Conservation (phyloP, 2,329 filamentous ascomycete genomes). For the Fusarium sp. region DNA sequence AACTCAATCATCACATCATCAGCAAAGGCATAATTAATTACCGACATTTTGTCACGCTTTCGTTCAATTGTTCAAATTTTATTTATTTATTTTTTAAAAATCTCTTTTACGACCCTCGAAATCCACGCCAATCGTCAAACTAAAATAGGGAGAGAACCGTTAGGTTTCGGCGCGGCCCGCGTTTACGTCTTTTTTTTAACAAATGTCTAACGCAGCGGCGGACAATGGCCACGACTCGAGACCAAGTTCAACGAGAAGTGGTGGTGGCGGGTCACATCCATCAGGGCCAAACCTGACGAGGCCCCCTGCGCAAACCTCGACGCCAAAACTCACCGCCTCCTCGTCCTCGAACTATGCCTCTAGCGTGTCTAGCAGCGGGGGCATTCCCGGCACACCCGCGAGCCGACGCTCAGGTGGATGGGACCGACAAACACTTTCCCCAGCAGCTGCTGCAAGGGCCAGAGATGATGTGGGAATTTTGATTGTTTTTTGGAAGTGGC, state of each 20-base stretch:
- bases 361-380: constrained; percentile 38
- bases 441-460: constrained; percentile 33
- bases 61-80: background rate
- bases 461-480: constrained; percentile 31
- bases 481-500: no score
- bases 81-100: background rate
- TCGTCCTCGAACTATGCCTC: constrained; percentile 37
- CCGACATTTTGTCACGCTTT: background rate
- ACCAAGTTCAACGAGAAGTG: constrained; percentile 12
- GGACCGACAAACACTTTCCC: constrained; percentile 38
- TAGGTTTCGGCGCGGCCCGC: constrained; percentile 35
- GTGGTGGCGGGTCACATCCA: constrained; percentile 17
- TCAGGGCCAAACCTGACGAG: constrained; percentile 19
- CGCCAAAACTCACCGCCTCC: constrained; percentile 35
- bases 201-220: constrained; percentile 23
- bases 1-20: background rate
- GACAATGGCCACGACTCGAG: constrained; percentile 19
- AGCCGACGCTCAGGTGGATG: constrained; percentile 39
- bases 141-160: constrained; percentile 10
- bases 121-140: constrained; percentile 11
- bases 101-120: background rate
- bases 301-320: constrained; percentile 18
- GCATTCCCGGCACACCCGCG: constrained; percentile 35
- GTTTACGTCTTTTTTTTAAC: background rate
- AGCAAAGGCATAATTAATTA: background rate